Conservation (phyloP, 1,284 basidiomycete genomes). For the Malassezia sp. region DNA sequence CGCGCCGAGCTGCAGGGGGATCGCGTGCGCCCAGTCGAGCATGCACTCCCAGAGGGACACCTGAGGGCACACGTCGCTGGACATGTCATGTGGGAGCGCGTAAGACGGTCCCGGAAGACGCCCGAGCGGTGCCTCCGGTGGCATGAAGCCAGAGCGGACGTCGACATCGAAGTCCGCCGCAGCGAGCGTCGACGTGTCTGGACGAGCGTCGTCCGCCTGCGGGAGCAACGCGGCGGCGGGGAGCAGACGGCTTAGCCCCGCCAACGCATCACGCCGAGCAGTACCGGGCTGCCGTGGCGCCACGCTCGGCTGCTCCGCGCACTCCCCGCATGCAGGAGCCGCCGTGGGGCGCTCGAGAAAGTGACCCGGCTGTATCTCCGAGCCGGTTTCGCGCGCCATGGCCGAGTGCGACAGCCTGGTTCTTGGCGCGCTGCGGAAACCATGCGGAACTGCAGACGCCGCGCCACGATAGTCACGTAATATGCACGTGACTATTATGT, state of each 20-base stretch:
- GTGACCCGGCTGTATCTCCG: background rate
- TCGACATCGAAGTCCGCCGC: conserved; percentile 92
- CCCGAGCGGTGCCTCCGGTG: conserved; percentile 61
- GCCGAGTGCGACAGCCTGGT: too few relatives aligned
- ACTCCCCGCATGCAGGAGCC: background rate
- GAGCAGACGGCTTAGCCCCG: background rate
- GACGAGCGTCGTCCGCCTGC: conserved; percentile 20
- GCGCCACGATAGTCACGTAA: too few relatives aligned
- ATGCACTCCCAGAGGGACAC: conserved; percentile 60
- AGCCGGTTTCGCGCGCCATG: too few relatives aligned
- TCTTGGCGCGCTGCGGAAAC: too few relatives aligned
- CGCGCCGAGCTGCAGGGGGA: conserved; percentile 24
- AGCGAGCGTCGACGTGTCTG: conserved; percentile 70
- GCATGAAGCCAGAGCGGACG: conserved; percentile 81
- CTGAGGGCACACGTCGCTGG: conserved; percentile 16
- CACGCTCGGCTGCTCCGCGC: too few relatives aligned
- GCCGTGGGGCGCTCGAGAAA: background rate
- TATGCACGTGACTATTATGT: too few relatives aligned
- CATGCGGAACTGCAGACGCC: too few relatives aligned
- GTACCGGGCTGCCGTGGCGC: too few relatives aligned
- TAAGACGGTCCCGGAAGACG: conserved; percentile 52
- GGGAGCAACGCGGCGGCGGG: background rate
- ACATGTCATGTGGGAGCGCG: background rate
- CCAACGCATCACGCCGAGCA: background rate
- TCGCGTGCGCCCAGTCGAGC: conserved; percentile 50